These are phyloP conservation scores for Hypoxylon rubiginosum DNA, from an alignment of 2,329 filamentous ascomycete genomes.

Conservation along the genomic window DNA sequence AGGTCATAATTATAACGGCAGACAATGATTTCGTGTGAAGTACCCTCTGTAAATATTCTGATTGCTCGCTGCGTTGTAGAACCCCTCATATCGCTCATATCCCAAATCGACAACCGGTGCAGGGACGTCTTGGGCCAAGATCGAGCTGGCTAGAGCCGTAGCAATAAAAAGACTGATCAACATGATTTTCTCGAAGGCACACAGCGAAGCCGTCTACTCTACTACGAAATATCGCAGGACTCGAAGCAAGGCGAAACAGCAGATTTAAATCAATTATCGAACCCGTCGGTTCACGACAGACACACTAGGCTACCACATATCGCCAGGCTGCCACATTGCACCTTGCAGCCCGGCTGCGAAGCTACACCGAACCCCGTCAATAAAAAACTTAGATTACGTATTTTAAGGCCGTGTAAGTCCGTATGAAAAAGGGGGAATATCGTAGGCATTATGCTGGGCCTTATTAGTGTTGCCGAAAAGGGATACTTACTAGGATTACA, in stretches of 20 bases:
- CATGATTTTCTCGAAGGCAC: background rate
- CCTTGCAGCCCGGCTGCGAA: background rate
- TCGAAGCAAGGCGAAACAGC: background rate
- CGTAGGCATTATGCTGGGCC: too few species aligned
- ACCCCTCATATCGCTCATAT: conserved; percentile 61
- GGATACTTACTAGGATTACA: too few species aligned
- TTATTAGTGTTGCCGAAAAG: too few species aligned
- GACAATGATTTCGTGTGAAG: background rate
- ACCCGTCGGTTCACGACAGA: background rate
- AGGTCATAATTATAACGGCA: background rate
- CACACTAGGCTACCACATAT: background rate
- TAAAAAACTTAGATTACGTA: too few species aligned
- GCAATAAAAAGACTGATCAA: background rate
- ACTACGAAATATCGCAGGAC: background rate
- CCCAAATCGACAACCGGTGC: conserved; percentile 57
- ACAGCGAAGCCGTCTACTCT: background rate
- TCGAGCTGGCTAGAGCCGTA: background rate
- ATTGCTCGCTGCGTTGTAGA: conserved; percentile 54
- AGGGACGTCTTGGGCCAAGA: conserved; percentile 8
- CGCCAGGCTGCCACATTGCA: background rate
- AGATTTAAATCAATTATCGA: background rate
- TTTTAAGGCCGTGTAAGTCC: too few species aligned
- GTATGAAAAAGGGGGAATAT: too few species aligned
- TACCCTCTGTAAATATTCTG: conserved; percentile 63
- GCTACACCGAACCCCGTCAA: too few species aligned